Evolutionary conservation across 2,329 filamentous ascomycete species (phyloP), one percentile per base, ranked within the genome.

Genomic region (Cladosporium austrohemisphaericum): DNA sequence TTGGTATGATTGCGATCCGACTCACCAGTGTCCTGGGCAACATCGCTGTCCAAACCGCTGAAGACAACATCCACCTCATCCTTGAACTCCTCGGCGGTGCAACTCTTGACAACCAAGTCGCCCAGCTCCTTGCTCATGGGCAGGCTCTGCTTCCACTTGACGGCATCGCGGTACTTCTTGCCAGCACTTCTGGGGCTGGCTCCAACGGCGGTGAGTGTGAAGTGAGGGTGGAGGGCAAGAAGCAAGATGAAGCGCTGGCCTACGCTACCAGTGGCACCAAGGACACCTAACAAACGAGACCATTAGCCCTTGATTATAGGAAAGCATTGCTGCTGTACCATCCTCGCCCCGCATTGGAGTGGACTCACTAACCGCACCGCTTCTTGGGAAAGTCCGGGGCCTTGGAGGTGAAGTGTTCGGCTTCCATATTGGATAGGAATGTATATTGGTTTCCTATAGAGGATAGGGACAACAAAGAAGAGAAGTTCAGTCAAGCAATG

Each of bases 161-260:
- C 91, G 31, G 91, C 92, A 79, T 95, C 89, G 70, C 85, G 86
- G 77, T 97, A 97, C 66, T 85, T 86, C 77, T 96, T 96, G 64
- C 91, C 91, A 5, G 88, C 89, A 8, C 90, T 95, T 52, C 88
- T 82, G 52, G 88, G 82, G 14, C 90, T 95, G 28, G 93, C 93
- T 55, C 93, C 93, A 41, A 97, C 81, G 52, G 90, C 90, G 57
- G 93, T 86, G 51, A 97, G 83, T 56, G 83, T 82, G 62, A 97
- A 87, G 69, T 86, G 81, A 13, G 92, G 91, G 72, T 97, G 92
- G 48, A 89, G 79, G 36, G 88, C 84, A 55, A 97, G 85, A 45
- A 97, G 81, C 26, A 96, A 84, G 66, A 97, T 93, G 70, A 97
- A 97, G 63, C 93, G 84, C 72, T 95, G 90, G 61, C 92, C 92